A percentile compares a stretch with the other conserved stretches of the same genome.
Evolutionary conservation across 1,139 yeast species (phyloP).

Genomic region (Groenewaldozyma auringiensis): DNA sequence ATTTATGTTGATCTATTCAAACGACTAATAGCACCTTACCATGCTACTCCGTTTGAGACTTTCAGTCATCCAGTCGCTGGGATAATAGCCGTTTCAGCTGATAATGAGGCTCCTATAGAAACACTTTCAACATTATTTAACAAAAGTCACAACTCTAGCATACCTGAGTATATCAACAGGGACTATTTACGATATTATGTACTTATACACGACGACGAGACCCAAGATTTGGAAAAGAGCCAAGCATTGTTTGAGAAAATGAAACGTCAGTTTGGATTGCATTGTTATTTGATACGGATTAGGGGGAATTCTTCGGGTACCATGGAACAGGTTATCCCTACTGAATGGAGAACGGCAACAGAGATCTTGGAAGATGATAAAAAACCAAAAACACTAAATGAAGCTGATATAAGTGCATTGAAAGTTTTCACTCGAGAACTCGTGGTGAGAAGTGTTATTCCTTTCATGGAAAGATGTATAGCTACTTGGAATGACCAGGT

Average conservation of each 20-base stretch:
- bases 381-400: slow-evolving; percentile 22
- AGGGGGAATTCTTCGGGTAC: neutral
- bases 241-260: slow-evolving; percentile 29
- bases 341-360: slow-evolving; percentile 5
- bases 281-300: slow-evolving; percentile 30
- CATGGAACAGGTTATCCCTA: slow-evolving; percentile 6
- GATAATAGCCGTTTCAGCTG: slow-evolving; percentile 52
- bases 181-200: slow-evolving; percentile 35
- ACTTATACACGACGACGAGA: slow-evolving; percentile 33
- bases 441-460: slow-evolving; percentile 51
- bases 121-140: slow-evolving; percentile 34
- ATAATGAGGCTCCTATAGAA: slow-evolving; percentile 42
- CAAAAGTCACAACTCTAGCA: slow-evolving; percentile 26
- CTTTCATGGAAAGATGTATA: slow-evolving; percentile 72
- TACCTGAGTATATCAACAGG: slow-evolving; percentile 30
- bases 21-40: slow-evolving; percentile 42
- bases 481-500: slow-evolving; percentile 72
- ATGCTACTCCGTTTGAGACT: slow-evolving; percentile 74
- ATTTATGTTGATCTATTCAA: slow-evolving; percentile 56
- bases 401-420: slow-evolving; percentile 37
- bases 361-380: neutral
- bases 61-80: slow-evolving; percentile 86
- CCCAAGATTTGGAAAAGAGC: slow-evolving; percentile 27
- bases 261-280: slow-evolving; percentile 32
- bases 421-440: slow-evolving; percentile 44